Evolutionary conservation across 1,284 basidiomycete genomes (phyloP), one percentile per base, ranked within the genome.

Genomic region (Hymenochaete sp.): DNA sequence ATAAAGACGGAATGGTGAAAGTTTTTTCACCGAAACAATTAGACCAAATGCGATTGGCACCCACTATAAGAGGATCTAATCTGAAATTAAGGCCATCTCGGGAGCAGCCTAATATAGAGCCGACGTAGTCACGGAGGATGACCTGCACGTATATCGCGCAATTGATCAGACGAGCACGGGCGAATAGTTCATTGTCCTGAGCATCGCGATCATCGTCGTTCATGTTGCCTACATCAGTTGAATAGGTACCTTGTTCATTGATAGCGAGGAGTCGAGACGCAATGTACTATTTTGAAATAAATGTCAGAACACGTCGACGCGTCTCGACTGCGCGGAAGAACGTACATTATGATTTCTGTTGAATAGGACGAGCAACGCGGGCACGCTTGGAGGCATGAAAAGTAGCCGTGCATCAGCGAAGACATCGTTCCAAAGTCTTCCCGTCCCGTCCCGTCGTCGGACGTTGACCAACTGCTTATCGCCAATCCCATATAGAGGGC

Each of bases 181-280:
- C 77, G 74, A 90, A 92, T 19, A 92, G 67, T 45, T 88, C 82
- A 52, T 89, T 77, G 45, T 92, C 89, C 58, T 92, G 88, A 14
- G 57, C 63, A 26, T 67, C 25, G 10, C 64, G 64, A 13, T 73
- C 63, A 2, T 68, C 65, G 26, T 59, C 55, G 1, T 51, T 26
- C 0, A 59, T 40, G 5, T 77, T 56, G 1, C 52, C 32, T 18
- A 62, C 58, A 1, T 79, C 79, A 53, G 83, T 68, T 3, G 55
- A 54, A 55, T 68, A 89, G 0, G 60, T 73, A 10, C 72, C 72
- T 39, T 78, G 70, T 57, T 89, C 86, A 57, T 92, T 90, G 56
- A 92, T 79, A 56, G 83, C 76, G 48, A 85, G 67, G 3, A 93
- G 65, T 54, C 79, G 85, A 51, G 70, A 68, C 4, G 82, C 87